phyloP scores from a whole-genome alignment of 352 stramenopile species.

The Phytophthora brassicae region DNA sequence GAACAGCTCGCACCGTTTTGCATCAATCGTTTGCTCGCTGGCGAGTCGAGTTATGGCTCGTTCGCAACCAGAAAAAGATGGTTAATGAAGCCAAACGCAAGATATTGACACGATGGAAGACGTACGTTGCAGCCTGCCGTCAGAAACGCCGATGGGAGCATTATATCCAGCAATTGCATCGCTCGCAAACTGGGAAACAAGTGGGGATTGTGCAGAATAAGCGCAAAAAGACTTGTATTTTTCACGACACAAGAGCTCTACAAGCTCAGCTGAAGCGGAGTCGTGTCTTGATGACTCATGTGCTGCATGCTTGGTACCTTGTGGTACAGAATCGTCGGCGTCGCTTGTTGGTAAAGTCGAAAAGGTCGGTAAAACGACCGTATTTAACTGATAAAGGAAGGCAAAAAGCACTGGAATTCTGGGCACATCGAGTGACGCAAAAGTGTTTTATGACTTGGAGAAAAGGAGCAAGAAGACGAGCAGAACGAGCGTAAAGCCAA shows the following conservation, averaged over 20 bases:
- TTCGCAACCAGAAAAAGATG: slow-evolving; percentile 18
- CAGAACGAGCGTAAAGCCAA: slow-evolving; percentile 10
- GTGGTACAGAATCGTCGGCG: slow-evolving; percentile 18
- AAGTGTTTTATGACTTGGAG: slow-evolving; percentile 16
- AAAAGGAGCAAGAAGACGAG: neutral
- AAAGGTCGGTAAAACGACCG: neutral
- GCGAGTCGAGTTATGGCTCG: slow-evolving; percentile 30
- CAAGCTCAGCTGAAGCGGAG: slow-evolving; percentile 29
- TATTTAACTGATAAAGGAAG: neutral
- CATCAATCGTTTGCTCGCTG: slow-evolving; percentile 21
- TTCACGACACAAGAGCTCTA: slow-evolving; percentile 21
- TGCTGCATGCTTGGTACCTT: slow-evolving; percentile 32
- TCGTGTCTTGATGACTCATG: slow-evolving; percentile 33
- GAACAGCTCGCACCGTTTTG: slow-evolving; percentile 9
- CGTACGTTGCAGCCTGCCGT: slow-evolving; percentile 20
- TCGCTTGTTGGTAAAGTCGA: slow-evolving; percentile 3
- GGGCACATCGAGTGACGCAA: slow-evolving; percentile 17
- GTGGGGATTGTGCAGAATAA: neutral
- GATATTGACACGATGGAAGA: slow-evolving; percentile 19
- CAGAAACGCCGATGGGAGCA: slow-evolving; percentile 30
- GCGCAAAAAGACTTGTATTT: neutral
- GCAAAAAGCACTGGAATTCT: slow-evolving; percentile 23
- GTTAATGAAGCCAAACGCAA: slow-evolving; percentile 5
- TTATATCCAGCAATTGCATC: slow-evolving; percentile 34
- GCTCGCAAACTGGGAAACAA: slow-evolving; percentile 15